Conservation (phyloP, 179 eudicot species). For the Pouteria campechiana region DNA sequence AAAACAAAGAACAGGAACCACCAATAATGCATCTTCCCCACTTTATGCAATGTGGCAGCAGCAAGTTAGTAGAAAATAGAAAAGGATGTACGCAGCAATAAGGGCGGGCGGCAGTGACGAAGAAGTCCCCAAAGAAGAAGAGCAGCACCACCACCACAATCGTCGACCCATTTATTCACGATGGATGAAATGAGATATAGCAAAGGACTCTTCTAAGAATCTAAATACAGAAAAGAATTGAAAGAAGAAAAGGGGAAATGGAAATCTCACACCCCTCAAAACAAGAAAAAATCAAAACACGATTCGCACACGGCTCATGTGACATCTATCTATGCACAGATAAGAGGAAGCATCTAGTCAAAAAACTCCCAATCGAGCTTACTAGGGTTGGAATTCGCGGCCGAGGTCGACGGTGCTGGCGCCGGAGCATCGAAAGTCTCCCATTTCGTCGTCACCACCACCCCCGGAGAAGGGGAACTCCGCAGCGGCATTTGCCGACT, state of each 20-base stretch:
- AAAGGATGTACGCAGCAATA: no score
- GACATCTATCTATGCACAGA: conserved; percentile 12
- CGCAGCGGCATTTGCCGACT: conserved; percentile 17
- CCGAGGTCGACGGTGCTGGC: conserved; percentile 13
- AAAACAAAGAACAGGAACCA: no score
- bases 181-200: no score
- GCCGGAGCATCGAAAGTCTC: conserved; percentile 57
- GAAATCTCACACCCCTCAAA: conserved; percentile 38
- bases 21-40: no score
- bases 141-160: no score
- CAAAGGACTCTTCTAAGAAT: no score
- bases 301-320: conserved; percentile 9
- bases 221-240: conserved; percentile 73
- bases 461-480: conserved; percentile 32
- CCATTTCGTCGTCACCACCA: conserved; percentile 75
- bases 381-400: conserved; percentile 17
- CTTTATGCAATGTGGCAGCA: no score
- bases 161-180: no score
- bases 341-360: no score
- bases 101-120: no score
- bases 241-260: conserved; percentile 25
- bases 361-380: conserved; percentile 64
- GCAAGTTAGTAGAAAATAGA: no score
- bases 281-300: conserved; percentile 8
- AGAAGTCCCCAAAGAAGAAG: no score